Base-by-base conservation (phyloP, 2,329 filamentous ascomycete genomes). In the Alternaria triticimaculans region DNA sequence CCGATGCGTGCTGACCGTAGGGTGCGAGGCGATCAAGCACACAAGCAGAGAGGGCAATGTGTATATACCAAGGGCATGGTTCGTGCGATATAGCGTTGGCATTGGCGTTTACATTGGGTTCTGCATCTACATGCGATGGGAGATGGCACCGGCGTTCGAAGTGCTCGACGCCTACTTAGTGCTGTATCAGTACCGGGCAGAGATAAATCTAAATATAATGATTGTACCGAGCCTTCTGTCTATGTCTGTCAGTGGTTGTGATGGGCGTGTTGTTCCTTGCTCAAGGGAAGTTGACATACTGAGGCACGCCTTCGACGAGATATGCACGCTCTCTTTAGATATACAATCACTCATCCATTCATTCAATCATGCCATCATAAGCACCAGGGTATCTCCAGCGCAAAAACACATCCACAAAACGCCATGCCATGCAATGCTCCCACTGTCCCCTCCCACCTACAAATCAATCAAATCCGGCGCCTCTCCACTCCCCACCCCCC, bases 401-500 rank as follows among this genome's bases (percentile, higher is more conserved):
- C 54, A 12, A 45, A 58, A 58, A 37, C 26, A 26, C 21, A 51
- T 6, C 20, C 23, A n/a, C 46, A 23, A 49, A 56, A 50, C 59
- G 25, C 51, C 37, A 58, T 28, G 43, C 58, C 28, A 53, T 53
- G 30, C 30, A 41, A 53, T 25, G 14, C 28, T 37, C 33, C 20
- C 49, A 53, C 8, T 23, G 1, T 20, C n/a, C 18, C 12, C 28
- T 53, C 14, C 28, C 30, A 23, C 8, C 73, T 69, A 78, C 18
- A 78, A 51, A 67, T 90, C 86, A 65, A 94, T 92, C 72, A 94
- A 80, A 79, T 93, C 89, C 20, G 90, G 89, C 9, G 63, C 63
- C 56, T 87, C 81, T 59, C 92, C 88, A 62, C 97, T 89, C 0
- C 96, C 96, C 56, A 97, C 90, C 0, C 96, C 96, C 65, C 96